These are phyloP conservation scores for Colletotrichum truncatum DNA, from an alignment of 2,329 filamentous ascomycete genomes.

Conservation along the genomic window DNA sequence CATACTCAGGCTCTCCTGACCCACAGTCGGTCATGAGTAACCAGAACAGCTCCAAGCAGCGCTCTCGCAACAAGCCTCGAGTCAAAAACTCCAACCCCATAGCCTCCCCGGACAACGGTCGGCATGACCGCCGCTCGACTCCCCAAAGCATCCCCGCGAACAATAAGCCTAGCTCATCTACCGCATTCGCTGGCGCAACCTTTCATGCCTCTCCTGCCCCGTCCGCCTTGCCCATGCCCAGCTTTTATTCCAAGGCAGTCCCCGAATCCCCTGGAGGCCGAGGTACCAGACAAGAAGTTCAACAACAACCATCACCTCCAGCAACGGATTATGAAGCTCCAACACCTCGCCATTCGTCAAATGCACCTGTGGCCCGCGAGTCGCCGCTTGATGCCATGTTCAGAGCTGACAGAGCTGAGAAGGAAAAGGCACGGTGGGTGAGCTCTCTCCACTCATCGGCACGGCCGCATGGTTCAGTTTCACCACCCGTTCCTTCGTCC, in stretches of 20 bases:
- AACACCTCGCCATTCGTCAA: constrained; percentile 49
- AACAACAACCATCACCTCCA: constrained; percentile 60
- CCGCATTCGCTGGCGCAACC: constrained; percentile 88
- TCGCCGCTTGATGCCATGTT: constrained; percentile 93
- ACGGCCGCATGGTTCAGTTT: constrained; percentile 53
- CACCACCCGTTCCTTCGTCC: constrained; percentile 56
- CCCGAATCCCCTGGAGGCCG: constrained; percentile 65
- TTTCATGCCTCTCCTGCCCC: constrained; percentile 96
- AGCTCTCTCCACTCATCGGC: constrained; percentile 57
- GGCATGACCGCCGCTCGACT: constrained; percentile 53
- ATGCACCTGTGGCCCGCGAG: constrained; percentile 53
- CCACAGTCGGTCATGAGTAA: constrained; percentile 40
- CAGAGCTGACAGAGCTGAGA: constrained; percentile 84
- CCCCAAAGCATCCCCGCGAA: constrained; percentile 41
- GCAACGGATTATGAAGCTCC: constrained; percentile 61
- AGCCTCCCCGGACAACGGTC: constrained; percentile 52
- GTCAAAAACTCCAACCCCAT: constrained; percentile 27
- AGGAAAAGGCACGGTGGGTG: constrained; percentile 65
- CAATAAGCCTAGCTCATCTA: constrained; percentile 55
- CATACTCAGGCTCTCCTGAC: constrained; percentile 45
- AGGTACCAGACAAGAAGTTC: constrained; percentile 41
- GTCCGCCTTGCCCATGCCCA: constrained; percentile 88
- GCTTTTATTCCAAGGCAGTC: constrained; percentile 80
- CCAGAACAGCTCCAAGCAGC: constrained; percentile 36
- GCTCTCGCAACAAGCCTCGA: constrained; percentile 32